Conservation (phyloP, 108 stramenopile genomes). For the Fragilariopsis cylindrus region DNA sequence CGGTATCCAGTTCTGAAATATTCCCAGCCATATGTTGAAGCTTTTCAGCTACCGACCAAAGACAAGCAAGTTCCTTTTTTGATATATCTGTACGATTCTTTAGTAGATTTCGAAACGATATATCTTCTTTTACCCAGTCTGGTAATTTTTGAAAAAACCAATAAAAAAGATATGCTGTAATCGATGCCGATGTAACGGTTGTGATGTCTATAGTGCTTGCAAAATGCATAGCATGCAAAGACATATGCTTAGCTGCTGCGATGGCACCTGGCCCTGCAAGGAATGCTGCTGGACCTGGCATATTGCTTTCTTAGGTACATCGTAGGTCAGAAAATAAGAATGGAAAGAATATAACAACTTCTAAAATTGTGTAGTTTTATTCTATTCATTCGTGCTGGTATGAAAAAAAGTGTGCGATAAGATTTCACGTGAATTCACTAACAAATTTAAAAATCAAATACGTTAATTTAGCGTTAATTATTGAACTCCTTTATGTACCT, state of each 20-base stretch:
- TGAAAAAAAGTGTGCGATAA: too few relatives aligned
- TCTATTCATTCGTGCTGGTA: too few relatives aligned
- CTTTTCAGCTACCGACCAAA: slow-evolving; percentile 51
- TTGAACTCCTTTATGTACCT: too few relatives aligned
- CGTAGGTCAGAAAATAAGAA: too few relatives aligned
- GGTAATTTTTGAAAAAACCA: slow-evolving; percentile 47
- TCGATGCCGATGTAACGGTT: slow-evolving; percentile 27
- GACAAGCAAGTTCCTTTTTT: slow-evolving; percentile 44
- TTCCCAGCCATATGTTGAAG: slow-evolving; percentile 46
- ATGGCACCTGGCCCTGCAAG: slow-evolving; percentile 32
- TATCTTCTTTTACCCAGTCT: slow-evolving; percentile 63
- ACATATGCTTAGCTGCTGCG: slow-evolving; percentile 33
- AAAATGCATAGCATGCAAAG: slow-evolving; percentile 15
- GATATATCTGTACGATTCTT: slow-evolving; percentile 1
- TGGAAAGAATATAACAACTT: too few relatives aligned
- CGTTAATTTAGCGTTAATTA: too few relatives aligned
- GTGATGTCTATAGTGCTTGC: slow-evolving; percentile 13
- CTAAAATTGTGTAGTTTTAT: too few relatives aligned
- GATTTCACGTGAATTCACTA: too few relatives aligned
- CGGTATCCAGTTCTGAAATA: slow-evolving; percentile 39
- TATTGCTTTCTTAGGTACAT: background rate
- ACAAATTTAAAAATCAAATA: too few relatives aligned
- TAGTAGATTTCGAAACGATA: slow-evolving; percentile 34
- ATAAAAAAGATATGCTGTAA: slow-evolving; percentile 25
- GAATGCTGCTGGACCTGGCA: slow-evolving; percentile 22